Conservation (phyloP, 1,284 basidiomycete species). For the Gomphus bonarii region DNA sequence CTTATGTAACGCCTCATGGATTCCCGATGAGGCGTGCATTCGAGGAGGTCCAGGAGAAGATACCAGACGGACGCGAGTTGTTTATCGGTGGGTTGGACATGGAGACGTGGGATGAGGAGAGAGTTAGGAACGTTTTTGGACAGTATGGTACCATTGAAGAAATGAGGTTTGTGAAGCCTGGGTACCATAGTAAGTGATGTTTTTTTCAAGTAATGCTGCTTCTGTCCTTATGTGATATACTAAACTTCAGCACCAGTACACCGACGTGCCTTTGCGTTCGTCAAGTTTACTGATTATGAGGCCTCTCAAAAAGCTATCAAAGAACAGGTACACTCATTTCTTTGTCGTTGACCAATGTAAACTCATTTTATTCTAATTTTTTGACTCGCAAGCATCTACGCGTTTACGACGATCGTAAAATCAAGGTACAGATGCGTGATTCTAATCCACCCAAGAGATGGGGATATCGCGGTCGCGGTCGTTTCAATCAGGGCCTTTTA, state of each 20-base stretch:
- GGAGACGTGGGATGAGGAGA: slow-evolving; percentile 56
- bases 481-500: not conserved
- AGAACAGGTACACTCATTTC: slow-evolving; percentile 40
- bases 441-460: slow-evolving; percentile 18
- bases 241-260: slow-evolving; percentile 29
- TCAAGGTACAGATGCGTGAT: slow-evolving; percentile 51
- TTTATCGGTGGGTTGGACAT: slow-evolving; percentile 69
- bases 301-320: slow-evolving; percentile 48
- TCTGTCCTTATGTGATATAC: slow-evolving; percentile 11
- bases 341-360: not conserved
- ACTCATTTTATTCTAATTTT: not conserved
- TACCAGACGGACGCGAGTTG: slow-evolving; percentile 19
- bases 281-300: slow-evolving; percentile 53
- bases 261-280: slow-evolving; percentile 62
- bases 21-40: not conserved
- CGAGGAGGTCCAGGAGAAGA: not conserved
- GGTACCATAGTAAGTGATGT: slow-evolving; percentile 25
- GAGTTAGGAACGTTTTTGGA: slow-evolving; percentile 44
- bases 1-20: not conserved
- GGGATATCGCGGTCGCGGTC: slow-evolving; percentile 13
- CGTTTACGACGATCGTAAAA: slow-evolving; percentile 50
- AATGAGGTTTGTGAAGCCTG: slow-evolving; percentile 51
- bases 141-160: slow-evolving; percentile 53
- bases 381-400: slow-evolving; percentile 46
- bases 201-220: slow-evolving; percentile 1